Conservation (phyloP, 139 green algal genomes). For the Trebouxia sp. region DNA sequence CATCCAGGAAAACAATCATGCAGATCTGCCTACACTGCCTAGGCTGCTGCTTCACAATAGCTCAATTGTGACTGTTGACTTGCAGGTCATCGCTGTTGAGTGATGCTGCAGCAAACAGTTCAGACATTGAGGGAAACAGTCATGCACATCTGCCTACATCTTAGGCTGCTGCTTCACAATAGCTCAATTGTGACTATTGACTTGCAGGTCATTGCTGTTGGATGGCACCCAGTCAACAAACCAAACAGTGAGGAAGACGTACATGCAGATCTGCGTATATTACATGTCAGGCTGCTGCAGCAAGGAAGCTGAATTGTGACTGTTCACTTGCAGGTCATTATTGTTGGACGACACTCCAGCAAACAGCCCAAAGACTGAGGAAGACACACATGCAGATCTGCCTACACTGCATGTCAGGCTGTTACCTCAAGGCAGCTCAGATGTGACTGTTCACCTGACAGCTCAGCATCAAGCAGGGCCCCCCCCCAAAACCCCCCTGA, state of each 20-base stretch:
- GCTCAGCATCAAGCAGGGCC: not conserved
- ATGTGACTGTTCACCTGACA: not conserved
- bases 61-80: not conserved
- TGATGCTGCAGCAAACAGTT: not conserved
- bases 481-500: too few species aligned
- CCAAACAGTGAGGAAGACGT: too few species aligned
- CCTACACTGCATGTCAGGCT: not conserved
- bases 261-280: too few species aligned
- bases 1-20: too few species aligned
- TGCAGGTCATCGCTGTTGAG: not conserved
- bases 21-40: too few species aligned
- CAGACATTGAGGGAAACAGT: too few species aligned
- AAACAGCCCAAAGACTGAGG: not conserved
- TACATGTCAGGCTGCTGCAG: too few species aligned
- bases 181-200: not conserved
- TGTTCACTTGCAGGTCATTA: not conserved
- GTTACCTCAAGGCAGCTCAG: slow-evolving; percentile 5
- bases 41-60: too few species aligned
- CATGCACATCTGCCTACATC: not conserved
- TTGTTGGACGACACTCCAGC: not conserved
- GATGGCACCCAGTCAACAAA: too few species aligned
- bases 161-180: not conserved
- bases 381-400: not conserved
- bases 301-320: not conserved
- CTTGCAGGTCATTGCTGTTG: too few species aligned